These are phyloP conservation scores for Hemileccinum impolitum DNA, from an alignment of 768 basidiomycete species.

Conservation along the genomic window DNA sequence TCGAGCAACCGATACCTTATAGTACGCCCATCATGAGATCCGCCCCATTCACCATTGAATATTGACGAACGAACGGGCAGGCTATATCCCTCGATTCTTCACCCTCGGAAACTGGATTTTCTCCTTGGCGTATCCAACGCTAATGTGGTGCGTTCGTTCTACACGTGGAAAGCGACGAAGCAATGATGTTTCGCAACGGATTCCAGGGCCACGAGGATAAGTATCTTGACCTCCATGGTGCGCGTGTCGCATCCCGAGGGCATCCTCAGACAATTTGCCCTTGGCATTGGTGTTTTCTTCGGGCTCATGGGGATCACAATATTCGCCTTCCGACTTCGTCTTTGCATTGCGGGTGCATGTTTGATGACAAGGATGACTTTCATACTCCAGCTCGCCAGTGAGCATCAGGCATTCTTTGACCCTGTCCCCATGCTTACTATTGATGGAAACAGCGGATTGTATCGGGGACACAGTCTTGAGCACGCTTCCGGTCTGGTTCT, in stretches of 20 bases:
- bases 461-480: slow-evolving; percentile 20
- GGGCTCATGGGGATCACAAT: slow-evolving; percentile 8
- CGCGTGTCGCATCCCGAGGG: slow-evolving; percentile 20
- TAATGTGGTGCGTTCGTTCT: slow-evolving; percentile 9
- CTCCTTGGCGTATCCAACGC: slow-evolving; percentile 14
- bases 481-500: slow-evolving; percentile 17
- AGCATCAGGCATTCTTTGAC: not conserved
- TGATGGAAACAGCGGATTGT: slow-evolving; percentile 17
- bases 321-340: slow-evolving; percentile 6
- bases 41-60: not conserved
- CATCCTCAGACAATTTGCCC: not conserved
- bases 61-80: slow-evolving; percentile 4
- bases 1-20: slow-evolving; percentile 8
- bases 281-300: slow-evolving; percentile 15
- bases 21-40: slow-evolving; percentile 1
- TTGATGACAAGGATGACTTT: not conserved
- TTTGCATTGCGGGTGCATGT: slow-evolving; percentile 10
- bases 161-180: not conserved
- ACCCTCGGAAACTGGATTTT: slow-evolving; percentile 9
- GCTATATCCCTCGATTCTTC: slow-evolving; percentile 4
- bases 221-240: slow-evolving; percentile 22
- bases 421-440: not conserved
- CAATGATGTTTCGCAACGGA: not conserved
- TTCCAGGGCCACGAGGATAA: slow-evolving; percentile 24
- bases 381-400: slow-evolving; percentile 13